A percentile compares a stretch with the other conserved stretches of the same genome.
These are phyloP conservation scores for Pleomassaria siparia DNA, from an alignment of 2,329 filamentous ascomycete species.

Conservation along the genomic window DNA sequence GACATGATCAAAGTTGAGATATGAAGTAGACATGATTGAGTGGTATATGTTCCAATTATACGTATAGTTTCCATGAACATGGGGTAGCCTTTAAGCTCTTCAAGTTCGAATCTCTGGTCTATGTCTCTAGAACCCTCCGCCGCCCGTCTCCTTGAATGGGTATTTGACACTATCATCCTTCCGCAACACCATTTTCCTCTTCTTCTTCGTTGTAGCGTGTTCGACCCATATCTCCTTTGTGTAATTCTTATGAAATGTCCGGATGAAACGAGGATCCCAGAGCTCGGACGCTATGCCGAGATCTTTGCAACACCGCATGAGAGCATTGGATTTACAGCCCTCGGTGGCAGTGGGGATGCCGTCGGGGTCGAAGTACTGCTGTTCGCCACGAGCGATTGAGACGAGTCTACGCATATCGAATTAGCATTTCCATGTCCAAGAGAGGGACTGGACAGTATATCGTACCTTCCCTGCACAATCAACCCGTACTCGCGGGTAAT, in stretches of 20 bases:
- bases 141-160: constrained; percentile 57
- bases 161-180: constrained; percentile 76
- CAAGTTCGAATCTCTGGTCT: no score
- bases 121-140: not conserved
- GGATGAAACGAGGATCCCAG: constrained; percentile 93
- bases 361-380: constrained; percentile 87
- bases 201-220: constrained; percentile 83
- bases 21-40: not conserved
- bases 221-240: constrained; percentile 87
- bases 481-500: constrained; percentile 92
- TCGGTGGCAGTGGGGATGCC: constrained; percentile 92
- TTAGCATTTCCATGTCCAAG: not conserved
- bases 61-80: not conserved
- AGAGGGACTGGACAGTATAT: constrained; percentile 9
- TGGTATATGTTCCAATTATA: constrained; percentile 2
- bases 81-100: no score
- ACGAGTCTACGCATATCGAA: constrained; percentile 66
- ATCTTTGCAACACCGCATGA: constrained; percentile 99
- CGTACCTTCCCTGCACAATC: constrained; percentile 81
- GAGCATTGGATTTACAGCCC: constrained; percentile 94
- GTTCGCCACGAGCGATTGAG: constrained; percentile 89
- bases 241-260: constrained; percentile 73
- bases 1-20: not conserved
- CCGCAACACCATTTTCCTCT: constrained; percentile 80
- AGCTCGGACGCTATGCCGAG: constrained; percentile 91